Evolutionary conservation across 495 filamentous ascomycete genomes (phyloP), one percentile per base, ranked within the genome.

Genomic region (Beverwykella pulmonaria): DNA sequence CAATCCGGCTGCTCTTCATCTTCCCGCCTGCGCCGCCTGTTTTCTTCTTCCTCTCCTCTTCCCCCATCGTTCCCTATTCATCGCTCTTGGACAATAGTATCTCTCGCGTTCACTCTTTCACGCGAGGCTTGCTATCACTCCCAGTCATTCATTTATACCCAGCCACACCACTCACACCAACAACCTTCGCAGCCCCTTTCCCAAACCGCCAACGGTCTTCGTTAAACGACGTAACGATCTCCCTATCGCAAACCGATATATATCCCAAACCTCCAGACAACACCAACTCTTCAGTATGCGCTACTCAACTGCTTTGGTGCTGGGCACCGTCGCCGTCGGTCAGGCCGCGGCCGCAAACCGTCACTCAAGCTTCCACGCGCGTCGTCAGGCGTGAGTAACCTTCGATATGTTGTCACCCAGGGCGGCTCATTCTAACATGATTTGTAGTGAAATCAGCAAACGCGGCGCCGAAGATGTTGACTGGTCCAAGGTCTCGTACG

Each of bases 41-140:
- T 50, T 63, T 59, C 53, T 52, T 55, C 32, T 53, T 61, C 20
- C 30, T 61, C 59, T 59, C 32, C 46, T 59, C 48, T 53, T 49
- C 56, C 26, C 50, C 58, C 34, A 65, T 48, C 22, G 25, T 14
- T 62, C 22, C 30, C 47, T 20, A 10, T 32, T 36, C 47, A 17
- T 27, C 49, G n/a, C 48, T 19, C 30, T 53, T 22, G 20, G 17
- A 56, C 49, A 47, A 47, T 50, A 49, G 23, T 47, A 50, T 10
- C 61, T 41, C 57, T 30, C 63, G 63, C 68, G 68, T 71, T 71
- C 68, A 71, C 68, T 71, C 68, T 47, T 71, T 71, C 49, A 71
- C 68, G 68, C 63, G 58, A 41, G 58, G 63, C 52, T 52, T 59
- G 41, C 34, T 29, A 34, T 56, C 55, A 10, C 14, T 57, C 29